Evolutionary conservation across 1,139 yeast genomes (phyloP).

Genomic region (Petasospora fabianii): DNA sequence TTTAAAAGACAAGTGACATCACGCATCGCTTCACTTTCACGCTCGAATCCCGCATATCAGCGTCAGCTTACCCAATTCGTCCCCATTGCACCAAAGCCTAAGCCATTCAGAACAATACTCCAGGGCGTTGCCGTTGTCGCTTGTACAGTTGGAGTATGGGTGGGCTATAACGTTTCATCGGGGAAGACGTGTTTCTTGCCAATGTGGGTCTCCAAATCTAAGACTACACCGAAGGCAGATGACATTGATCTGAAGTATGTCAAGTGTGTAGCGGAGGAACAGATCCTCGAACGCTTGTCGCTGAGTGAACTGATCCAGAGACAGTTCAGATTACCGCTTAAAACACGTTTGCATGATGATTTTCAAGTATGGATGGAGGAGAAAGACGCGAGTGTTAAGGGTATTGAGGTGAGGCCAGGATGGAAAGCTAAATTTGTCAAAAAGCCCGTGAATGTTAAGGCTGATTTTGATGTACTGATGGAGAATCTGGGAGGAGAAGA

Average conservation of each 20-base stretch:
- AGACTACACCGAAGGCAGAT: constrained; percentile 9
- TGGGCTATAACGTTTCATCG: constrained; percentile 8
- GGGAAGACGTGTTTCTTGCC: constrained; percentile 18
- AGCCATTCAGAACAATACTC: constrained; percentile 9
- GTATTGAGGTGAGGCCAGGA: constrained; percentile 22
- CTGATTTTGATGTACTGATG: constrained; percentile 17
- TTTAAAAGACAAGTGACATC: too few relatives aligned
- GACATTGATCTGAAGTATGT: constrained; percentile 19
- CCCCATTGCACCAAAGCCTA: constrained; percentile 9
- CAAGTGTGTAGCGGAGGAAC: constrained; percentile 21
- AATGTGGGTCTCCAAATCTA: constrained; percentile 19
- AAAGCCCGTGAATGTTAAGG: constrained; percentile 17
- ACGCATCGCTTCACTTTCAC: too few relatives aligned
- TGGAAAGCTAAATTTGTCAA: constrained; percentile 17
- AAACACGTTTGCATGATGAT: constrained; percentile 13
- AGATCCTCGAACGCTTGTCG: constrained; percentile 23
- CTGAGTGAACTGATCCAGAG: constrained; percentile 18
- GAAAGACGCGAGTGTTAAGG: constrained; percentile 19
- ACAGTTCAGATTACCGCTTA: constrained; percentile 22
- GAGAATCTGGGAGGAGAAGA: constrained; percentile 25
- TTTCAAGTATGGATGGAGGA: constrained; percentile 25
- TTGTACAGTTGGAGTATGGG: constrained; percentile 11
- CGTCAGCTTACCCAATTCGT: constrained; percentile 6
- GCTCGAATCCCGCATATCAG: too few relatives aligned
- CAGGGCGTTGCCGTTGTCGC: constrained; percentile 10